Percentiles rank a stretch among this genome's conserved stretches.
Conservation (phyloP, 169 alveolate genomes). For the Cyclospora cayetanensis region DNA sequence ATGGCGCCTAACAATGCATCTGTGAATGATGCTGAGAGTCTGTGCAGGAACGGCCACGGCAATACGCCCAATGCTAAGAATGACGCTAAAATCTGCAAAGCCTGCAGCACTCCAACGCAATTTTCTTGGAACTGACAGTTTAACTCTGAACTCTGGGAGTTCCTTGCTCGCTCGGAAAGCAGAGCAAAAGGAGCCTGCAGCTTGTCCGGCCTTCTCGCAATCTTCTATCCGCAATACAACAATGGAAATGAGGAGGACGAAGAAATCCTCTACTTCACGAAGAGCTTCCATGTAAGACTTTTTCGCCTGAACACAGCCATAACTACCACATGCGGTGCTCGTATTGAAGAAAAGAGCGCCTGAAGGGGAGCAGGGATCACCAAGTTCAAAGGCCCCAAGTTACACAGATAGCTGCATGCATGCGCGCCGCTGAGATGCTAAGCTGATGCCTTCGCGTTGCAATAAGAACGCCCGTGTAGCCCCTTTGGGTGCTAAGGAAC, state of each 20-base stretch:
- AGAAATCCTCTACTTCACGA: conserved; percentile 51
- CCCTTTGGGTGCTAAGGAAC: too few relatives aligned
- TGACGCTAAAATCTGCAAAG: background rate
- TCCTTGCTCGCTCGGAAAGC: conserved; percentile 31
- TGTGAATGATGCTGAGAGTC: too few relatives aligned
- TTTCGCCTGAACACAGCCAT: background rate
- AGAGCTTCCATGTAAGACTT: conserved; percentile 22
- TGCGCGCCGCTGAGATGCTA: too few relatives aligned
- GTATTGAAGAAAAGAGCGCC: too few relatives aligned
- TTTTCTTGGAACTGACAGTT: background rate
- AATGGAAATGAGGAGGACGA: conserved; percentile 20
- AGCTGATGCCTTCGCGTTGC: too few relatives aligned
- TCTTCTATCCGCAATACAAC: conserved; percentile 44
- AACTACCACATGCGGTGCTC: too few relatives aligned
- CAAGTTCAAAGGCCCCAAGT: too few relatives aligned
- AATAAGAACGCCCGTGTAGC: too few relatives aligned
- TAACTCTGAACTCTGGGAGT: conserved; percentile 37
- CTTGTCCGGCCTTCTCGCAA: background rate
- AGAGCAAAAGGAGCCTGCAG: conserved; percentile 39
- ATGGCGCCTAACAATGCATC: too few relatives aligned
- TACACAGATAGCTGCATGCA: too few relatives aligned
- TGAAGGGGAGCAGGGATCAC: too few relatives aligned
- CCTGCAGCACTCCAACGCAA: background rate
- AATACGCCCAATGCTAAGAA: background rate
- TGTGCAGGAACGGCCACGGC: background rate